Base-by-base conservation (phyloP, 2,329 filamentous ascomycete species). In the Hirsutella rhossiliensis region DNA sequence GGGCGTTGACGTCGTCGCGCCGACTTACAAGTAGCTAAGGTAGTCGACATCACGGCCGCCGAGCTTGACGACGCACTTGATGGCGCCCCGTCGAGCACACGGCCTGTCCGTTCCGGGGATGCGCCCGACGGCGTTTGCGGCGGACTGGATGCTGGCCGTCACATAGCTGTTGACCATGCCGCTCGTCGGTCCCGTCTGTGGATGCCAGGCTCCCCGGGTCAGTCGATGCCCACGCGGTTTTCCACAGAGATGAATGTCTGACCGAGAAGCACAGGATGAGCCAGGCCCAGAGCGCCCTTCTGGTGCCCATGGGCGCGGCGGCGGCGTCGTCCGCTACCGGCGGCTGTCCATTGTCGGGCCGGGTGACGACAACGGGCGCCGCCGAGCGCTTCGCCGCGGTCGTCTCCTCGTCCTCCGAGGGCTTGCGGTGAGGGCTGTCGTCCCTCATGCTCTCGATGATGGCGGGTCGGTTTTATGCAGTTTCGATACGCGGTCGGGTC, bases 181-280 rank as follows among this genome's bases (percentile, higher is more conserved):
- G 28, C 23, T 47, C 12, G 50, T 51, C 17, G 50, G 50, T 12
- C 50, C 50, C 1, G 50, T 51, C 50, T 51, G 27, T 2, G 6
- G 8, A 38, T 38, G 34, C 8, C 34, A 20, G 15, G n/a, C n/a
- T 2, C n/a, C 6, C 5, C 17, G 11, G 15, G 17, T 38, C 20
- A 31, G 31, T 13, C 15, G 15, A 32, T 13, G n/a, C 15, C n/a
- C 11, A 6, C n/a, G n/a, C n/a, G n/a, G n/a, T n/a, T n/a, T 18
- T 6, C n/a, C 20, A 18, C 11, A 20, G 27, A 27, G 3, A 27
- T 7, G 39, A 13, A 11, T 5, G 15, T 19, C 46, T 20, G 13
- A 51, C 50, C 9, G 50, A 51, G 19, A 51, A 51, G 31, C 50
- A 51, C 12, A 51, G 43, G 28, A 51, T 51, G 4, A 51, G 18